phyloP scores from a whole-genome alignment of 768 basidiomycete genomes.

The Mycena sanguinolenta region DNA sequence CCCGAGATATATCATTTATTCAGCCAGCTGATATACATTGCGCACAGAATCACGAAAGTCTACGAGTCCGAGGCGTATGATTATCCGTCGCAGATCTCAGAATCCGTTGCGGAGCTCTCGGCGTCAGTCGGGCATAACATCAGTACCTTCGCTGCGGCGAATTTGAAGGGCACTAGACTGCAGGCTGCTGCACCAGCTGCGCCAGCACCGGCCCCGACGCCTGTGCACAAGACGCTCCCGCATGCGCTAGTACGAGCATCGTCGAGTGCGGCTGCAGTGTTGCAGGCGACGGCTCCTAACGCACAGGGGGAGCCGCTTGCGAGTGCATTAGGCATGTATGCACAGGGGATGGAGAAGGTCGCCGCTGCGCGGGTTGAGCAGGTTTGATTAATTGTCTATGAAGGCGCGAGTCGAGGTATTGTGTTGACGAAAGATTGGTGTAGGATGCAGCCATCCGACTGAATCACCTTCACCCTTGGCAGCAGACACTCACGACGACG shows the following conservation, averaged over 20 bases:
- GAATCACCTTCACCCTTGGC: constrained; percentile 86
- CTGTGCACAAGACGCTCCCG: constrained; percentile 96
- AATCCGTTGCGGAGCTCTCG: constrained; percentile 82
- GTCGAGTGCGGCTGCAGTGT: constrained; percentile 62
- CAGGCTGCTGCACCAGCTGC: constrained; percentile 63
- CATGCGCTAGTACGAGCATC: constrained; percentile 92
- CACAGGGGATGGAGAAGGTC: constrained; percentile 85
- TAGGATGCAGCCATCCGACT: constrained; percentile 74
- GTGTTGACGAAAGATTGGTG: background rate
- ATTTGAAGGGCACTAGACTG: constrained; percentile 89
- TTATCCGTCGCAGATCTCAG: constrained; percentile 91
- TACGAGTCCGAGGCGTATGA: constrained; percentile 92
- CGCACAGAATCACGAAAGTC: constrained; percentile 84
- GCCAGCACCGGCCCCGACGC: constrained; percentile 66
- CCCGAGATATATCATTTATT: background rate
- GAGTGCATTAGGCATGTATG: constrained; percentile 81
- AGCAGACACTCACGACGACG: constrained; percentile 85
- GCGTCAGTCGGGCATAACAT: constrained; percentile 79
- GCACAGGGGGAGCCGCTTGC: constrained; percentile 72
- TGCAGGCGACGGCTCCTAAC: constrained; percentile 59
- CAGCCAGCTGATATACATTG: background rate
- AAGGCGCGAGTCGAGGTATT: too few species aligned
- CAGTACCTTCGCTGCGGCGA: constrained; percentile 88
- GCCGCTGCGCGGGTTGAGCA: constrained; percentile 84
- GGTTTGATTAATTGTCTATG: background rate